A percentile compares a stretch with the other conserved stretches of the same genome.
Conservation (phyloP, 176 grass and related monocot species). For the Ananas comosus region DNA sequence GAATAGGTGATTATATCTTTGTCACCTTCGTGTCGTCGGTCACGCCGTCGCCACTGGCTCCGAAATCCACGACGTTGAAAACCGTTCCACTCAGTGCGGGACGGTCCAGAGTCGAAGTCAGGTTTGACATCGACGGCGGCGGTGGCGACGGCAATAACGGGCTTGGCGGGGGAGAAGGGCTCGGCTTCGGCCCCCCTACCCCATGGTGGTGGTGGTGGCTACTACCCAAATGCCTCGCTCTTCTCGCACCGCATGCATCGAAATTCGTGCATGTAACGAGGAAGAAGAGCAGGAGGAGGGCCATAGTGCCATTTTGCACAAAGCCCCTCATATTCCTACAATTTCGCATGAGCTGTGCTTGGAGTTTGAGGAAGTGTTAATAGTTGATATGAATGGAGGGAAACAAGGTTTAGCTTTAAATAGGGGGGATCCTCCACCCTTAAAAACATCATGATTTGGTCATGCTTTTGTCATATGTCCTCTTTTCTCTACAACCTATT, state of each 20-base stretch:
- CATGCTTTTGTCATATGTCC: neutral
- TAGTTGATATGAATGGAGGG: neutral
- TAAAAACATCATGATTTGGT: neutral
- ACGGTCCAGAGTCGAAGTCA: neutral
- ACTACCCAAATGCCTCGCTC: constrained; percentile 4
- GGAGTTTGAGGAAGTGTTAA: neutral
- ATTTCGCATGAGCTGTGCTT: neutral
- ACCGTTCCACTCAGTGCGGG: neutral
- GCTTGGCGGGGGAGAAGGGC: neutral
- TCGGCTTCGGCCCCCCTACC: neutral
- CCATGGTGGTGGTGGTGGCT: neutral
- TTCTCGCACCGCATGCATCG: constrained; percentile 24
- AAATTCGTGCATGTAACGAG: neutral
- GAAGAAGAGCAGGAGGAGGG: constrained; percentile 5
- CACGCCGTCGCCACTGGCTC: constrained; percentile 32
- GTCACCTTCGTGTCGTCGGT: constrained; percentile 49
- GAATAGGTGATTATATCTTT: neutral
- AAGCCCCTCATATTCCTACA: neutral
- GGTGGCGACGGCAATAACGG: neutral
- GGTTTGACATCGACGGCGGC: neutral
- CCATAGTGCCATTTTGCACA: neutral
- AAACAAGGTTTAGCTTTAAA: neutral
- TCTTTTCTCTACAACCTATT: too few relatives aligned
- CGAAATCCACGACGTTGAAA: constrained; percentile 44
- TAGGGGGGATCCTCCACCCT: neutral